These are phyloP conservation scores for Antrodiella citrinella DNA, from an alignment of 768 basidiomycete species.

Conservation along the genomic window DNA sequence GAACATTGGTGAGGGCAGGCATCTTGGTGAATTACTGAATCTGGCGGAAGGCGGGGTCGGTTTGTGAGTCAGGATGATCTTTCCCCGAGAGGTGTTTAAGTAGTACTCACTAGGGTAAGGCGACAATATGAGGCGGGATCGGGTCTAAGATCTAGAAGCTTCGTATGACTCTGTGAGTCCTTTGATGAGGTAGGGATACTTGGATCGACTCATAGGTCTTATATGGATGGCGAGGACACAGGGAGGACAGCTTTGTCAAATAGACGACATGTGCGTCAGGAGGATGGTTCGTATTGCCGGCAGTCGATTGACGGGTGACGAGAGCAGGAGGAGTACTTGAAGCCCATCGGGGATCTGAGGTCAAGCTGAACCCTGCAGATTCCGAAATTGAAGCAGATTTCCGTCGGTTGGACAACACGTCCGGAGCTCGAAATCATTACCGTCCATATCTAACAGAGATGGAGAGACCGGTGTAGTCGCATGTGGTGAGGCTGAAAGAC, in stretches of 20 bases:
- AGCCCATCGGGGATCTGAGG: not conserved
- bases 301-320: not conserved
- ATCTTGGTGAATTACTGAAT: conserved; percentile 11
- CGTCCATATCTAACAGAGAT: not conserved
- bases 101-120: not conserved
- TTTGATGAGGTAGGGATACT: not conserved
- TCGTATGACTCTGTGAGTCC: not conserved
- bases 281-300: not conserved
- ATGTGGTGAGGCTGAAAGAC: not conserved
- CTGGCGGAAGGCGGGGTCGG: not conserved
- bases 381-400: not conserved
- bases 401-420: not conserved
- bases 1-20: conserved; percentile 23
- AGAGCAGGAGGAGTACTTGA: not conserved
- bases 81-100: not conserved
- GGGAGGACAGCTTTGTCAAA: not conserved
- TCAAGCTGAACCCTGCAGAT: not conserved
- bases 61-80: not conserved
- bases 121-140: too few relatives aligned
- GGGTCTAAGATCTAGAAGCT: not conserved
- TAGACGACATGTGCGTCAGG: not conserved
- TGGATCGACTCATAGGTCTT: not conserved
- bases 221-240: not conserved
- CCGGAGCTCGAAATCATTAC: not conserved
- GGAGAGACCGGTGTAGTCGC: not conserved